These are phyloP conservation scores for Phytophthora pinifolia DNA, from an alignment of 352 stramenopile genomes.

Conservation along the genomic window DNA sequence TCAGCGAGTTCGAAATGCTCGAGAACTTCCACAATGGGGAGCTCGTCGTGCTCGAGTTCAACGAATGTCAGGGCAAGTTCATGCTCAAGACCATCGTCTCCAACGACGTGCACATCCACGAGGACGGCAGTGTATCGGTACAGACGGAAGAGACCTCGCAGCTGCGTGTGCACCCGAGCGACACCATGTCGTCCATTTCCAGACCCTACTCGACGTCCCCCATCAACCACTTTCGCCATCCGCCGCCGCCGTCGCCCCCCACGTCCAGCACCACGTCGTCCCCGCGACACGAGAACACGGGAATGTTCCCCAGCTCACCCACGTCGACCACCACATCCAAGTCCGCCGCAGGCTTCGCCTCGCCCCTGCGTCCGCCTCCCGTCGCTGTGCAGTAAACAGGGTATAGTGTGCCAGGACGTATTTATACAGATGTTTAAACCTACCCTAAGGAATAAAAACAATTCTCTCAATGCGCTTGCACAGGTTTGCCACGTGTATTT, in stretches of 20 bases:
- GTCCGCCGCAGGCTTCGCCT: conserved; percentile 16
- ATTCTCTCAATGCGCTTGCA: not conserved
- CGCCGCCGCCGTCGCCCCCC: conserved; percentile 38
- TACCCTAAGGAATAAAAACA: not conserved
- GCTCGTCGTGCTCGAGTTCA: conserved; percentile 79
- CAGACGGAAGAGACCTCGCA: conserved; percentile 49
- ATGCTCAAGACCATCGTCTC: conserved; percentile 66
- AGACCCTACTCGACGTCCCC: conserved; percentile 63
- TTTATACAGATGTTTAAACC: conserved; percentile 23
- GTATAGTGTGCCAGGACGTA: too few relatives aligned
- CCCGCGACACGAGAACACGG: conserved; percentile 18
- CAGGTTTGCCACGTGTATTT: conserved; percentile 26
- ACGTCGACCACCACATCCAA: conserved; percentile 26
- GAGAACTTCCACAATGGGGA: conserved; percentile 88
- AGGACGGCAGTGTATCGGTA: conserved; percentile 43
- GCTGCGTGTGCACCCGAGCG: conserved; percentile 50
- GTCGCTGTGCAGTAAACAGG: too few relatives aligned
- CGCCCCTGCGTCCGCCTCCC: conserved; percentile 9
- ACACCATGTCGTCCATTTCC: conserved; percentile 43
- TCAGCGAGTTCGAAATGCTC: conserved; percentile 83
- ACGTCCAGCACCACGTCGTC: conserved; percentile 41
- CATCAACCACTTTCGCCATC: conserved; percentile 63
- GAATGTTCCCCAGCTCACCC: conserved; percentile 24
- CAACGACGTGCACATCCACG: conserved; percentile 53
- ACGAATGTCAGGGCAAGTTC: conserved; percentile 59